Percentiles rank a stretch among this genome's conserved stretches.
Evolutionary conservation across 495 filamentous ascomycete species (phyloP).

Genomic region (Hapsidospora chrysogenum): DNA sequence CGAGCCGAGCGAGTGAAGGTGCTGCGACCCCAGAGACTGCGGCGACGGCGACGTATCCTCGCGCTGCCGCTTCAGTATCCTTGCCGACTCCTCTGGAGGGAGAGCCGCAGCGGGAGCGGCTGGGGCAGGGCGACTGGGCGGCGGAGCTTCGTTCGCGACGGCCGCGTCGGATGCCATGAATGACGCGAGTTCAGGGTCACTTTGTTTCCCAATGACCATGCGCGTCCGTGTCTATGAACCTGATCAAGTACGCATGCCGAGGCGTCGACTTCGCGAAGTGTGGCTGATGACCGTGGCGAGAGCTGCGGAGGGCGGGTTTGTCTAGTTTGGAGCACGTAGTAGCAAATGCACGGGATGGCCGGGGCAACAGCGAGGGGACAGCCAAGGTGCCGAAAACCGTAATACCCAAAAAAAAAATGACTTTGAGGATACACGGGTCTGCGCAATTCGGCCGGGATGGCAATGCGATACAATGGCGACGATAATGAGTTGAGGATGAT

Average conservation of each 20-base stretch:
- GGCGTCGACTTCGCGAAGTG: constrained; percentile 13
- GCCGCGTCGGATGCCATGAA: constrained; percentile 15
- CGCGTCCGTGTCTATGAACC: constrained; percentile 6
- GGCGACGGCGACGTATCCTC: constrained; percentile 26
- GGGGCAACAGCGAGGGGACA: too few species aligned
- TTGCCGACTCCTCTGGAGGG: constrained; percentile 12
- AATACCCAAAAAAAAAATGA: too few species aligned
- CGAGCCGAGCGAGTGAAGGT: constrained; percentile 20
- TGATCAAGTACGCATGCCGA: constrained; percentile 23
- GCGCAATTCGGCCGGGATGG: too few species aligned
- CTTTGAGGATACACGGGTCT: too few species aligned
- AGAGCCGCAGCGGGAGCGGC: constrained; percentile 3
- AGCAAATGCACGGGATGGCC: too few species aligned
- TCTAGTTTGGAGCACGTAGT: too few species aligned
- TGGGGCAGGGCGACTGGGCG: constrained; percentile 13
- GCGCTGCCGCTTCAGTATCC: constrained; percentile 31
- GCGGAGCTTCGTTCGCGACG: constrained; percentile 9
- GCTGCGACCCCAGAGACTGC: constrained; percentile 14
- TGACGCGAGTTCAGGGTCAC: too few species aligned
- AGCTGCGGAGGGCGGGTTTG: too few species aligned
- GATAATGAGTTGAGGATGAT: too few species aligned
- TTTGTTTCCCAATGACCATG: too few species aligned
- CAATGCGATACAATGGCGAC: too few species aligned
- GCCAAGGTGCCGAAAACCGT: too few species aligned
- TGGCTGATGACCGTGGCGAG: constrained; percentile 37